Evolutionary conservation across 2,329 filamentous ascomycete genomes (phyloP).

Genomic region (Grosmannia huntii): DNA sequence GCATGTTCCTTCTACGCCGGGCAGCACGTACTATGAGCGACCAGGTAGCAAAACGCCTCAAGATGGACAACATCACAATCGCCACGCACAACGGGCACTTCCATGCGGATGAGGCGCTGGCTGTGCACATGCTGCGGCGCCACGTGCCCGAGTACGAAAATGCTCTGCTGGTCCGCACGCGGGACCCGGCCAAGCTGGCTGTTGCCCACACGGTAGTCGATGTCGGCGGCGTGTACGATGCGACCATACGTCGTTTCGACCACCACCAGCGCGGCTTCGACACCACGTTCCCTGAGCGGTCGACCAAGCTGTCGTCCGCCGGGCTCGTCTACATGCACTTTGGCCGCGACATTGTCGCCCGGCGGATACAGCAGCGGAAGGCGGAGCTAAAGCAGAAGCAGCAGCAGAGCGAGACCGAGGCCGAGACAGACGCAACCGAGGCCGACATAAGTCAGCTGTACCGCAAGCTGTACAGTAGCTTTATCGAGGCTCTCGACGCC

Average conservation of each 20-base stretch:
- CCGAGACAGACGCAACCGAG: constrained; percentile 13
- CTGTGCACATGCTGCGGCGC: constrained; percentile 86
- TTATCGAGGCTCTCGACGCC: constrained; percentile 91
- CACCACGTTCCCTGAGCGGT: constrained; percentile 69
- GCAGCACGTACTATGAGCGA: constrained; percentile 33
- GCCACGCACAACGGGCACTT: constrained; percentile 98
- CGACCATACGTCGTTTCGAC: constrained; percentile 68
- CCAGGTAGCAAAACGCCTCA: constrained; percentile 71
- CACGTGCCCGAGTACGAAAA: constrained; percentile 63
- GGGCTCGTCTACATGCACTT: constrained; percentile 95
- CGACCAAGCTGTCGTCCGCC: constrained; percentile 85
- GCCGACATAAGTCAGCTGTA: constrained; percentile 64
- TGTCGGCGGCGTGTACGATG: constrained; percentile 89
- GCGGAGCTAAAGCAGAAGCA: constrained; percentile 16
- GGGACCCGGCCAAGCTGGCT: constrained; percentile 65
- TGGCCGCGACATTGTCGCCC: constrained; percentile 68
- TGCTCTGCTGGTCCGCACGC: constrained; percentile 70
- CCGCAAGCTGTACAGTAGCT: constrained; percentile 81
- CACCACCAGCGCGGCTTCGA: constrained; percentile 92
- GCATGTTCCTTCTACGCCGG: not conserved
- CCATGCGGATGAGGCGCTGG: constrained; percentile 95
- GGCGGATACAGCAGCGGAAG: constrained; percentile 32
- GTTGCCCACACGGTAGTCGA: constrained; percentile 93
- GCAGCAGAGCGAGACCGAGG: constrained; percentile 15
- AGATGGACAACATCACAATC: constrained; percentile 60